phyloP scores from a whole-genome alignment of 352 stramenopile species.

The Globisporangium uncinulatum region DNA sequence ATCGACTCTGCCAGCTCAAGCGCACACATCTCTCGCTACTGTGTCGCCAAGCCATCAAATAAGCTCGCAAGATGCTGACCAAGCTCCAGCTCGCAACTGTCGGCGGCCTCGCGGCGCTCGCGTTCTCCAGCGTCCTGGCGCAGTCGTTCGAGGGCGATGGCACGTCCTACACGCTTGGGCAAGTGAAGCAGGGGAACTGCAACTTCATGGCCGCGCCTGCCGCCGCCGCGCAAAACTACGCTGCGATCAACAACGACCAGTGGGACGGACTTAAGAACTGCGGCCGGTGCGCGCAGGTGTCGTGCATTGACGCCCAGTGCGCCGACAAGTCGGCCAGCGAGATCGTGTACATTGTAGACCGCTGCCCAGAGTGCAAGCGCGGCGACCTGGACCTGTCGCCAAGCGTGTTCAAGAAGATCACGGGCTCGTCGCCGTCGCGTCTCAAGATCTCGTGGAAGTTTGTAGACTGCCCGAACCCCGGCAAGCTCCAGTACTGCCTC shows the following conservation, averaged over 20 bases:
- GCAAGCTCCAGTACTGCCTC: constrained; percentile 61
- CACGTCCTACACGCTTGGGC: constrained; percentile 46
- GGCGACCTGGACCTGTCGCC: constrained; percentile 52
- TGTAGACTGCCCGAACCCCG: constrained; percentile 51
- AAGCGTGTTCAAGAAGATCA: constrained; percentile 29
- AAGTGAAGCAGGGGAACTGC: constrained; percentile 35
- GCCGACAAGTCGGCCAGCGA: constrained; percentile 28
- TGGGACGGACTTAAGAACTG: constrained; percentile 53
- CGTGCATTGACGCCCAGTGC: constrained; percentile 48
- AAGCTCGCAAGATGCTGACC: too few relatives aligned
- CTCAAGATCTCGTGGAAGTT: constrained; percentile 56
- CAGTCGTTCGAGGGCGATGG: constrained; percentile 35
- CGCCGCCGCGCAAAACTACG: constrained; percentile 37
- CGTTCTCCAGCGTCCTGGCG: background rate
- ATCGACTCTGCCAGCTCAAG: too few relatives aligned
- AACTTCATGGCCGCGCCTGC: constrained; percentile 22
- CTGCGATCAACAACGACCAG: constrained; percentile 63
- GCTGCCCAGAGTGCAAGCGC: constrained; percentile 65
- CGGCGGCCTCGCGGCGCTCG: background rate
- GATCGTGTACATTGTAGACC: constrained; percentile 60
- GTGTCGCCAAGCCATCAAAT: too few relatives aligned
- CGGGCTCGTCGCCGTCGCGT: constrained; percentile 20
- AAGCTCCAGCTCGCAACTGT: too few relatives aligned
- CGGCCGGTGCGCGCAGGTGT: constrained; percentile 60
- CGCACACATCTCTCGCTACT: too few relatives aligned